These are phyloP conservation scores for Akanthomyces lecanii DNA, from an alignment of 2,329 filamentous ascomycete species.

Conservation along the genomic window DNA sequence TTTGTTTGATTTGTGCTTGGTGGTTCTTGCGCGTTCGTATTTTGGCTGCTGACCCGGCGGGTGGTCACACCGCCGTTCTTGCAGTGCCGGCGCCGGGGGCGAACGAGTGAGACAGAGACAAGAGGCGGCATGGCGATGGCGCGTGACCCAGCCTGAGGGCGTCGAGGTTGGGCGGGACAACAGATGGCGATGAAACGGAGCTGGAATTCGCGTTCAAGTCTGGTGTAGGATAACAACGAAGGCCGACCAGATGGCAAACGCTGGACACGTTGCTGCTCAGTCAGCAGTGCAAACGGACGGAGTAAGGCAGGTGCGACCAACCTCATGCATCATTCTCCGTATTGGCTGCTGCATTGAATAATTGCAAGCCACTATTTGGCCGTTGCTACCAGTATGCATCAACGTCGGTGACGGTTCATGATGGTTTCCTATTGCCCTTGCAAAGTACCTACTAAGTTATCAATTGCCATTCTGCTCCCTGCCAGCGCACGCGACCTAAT, in stretches of 20 bases:
- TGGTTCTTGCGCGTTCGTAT: background rate
- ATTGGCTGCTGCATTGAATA: too few relatives aligned
- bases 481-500: background rate
- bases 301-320: background rate
- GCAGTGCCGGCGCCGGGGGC: background rate
- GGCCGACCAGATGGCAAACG: background rate
- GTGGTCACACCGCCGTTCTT: slow-evolving; percentile 11
- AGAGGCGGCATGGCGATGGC: background rate
- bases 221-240: background rate
- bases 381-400: background rate
- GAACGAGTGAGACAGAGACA: slow-evolving; percentile 2
- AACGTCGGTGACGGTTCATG: background rate
- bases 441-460: background rate
- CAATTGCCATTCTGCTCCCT: background rate
- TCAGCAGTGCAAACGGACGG: background rate
- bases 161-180: background rate
- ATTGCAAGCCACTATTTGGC: too few relatives aligned
- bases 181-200: background rate
- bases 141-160: background rate
- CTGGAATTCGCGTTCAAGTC: background rate
- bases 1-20: background rate
- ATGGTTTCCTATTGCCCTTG: background rate
- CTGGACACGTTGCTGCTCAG: background rate
- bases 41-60: slow-evolving; percentile 6
- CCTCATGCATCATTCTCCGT: too few relatives aligned